Base-by-base conservation (phyloP, 768 basidiomycete genomes). In the Amanita subjunquillea region DNA sequence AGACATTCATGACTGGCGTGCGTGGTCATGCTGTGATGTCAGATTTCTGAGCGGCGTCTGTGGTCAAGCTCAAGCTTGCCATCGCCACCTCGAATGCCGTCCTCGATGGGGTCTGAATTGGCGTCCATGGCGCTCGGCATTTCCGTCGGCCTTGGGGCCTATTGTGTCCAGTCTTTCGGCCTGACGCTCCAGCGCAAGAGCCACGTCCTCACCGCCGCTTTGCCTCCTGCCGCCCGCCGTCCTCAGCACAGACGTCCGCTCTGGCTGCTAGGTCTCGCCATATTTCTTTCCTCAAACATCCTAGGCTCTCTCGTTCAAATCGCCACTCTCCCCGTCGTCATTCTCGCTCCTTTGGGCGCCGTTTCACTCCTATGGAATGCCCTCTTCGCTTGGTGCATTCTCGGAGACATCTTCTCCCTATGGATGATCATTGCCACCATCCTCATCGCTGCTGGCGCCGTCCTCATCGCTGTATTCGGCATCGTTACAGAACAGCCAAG, bases 351-450 rank as follows among this genome's bases (percentile, higher is more conserved):
- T 0, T 76, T 97, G 3, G 93, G 93, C 9, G 93, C 92, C 0
- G 87, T 94, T 29, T 91, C 88, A 2, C 78, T 97, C 27, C 78
- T 97, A 27, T 95, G 88, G 88, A 97, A 97, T 64, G 92, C 92
- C 3, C 79, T 95, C 60, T 93, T 95, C 62, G 91, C 92, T 13
- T 77, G 82, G 29, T 60, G 94, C 38, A 75, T 95, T 38, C 77
- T 95, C 10, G 90, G 88, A 9, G 91, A 96, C 62, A 74, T 80
- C 20, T 91, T 94, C 68, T 89, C 90, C 4, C 77, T 77, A 1
- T 87, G 83, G 74, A 87, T 92, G 79, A 70, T 89, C 42, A 67
- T 90, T n/a, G 92, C 90, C 48, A 95, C 92, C 2, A 67, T 87
- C 40, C 73, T 94, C 63, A 92, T 97, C 56, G 88, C 90, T 1